Base-by-base conservation (phyloP, 495 filamentous ascomycete species). In the Clavariopsis aquatica region DNA sequence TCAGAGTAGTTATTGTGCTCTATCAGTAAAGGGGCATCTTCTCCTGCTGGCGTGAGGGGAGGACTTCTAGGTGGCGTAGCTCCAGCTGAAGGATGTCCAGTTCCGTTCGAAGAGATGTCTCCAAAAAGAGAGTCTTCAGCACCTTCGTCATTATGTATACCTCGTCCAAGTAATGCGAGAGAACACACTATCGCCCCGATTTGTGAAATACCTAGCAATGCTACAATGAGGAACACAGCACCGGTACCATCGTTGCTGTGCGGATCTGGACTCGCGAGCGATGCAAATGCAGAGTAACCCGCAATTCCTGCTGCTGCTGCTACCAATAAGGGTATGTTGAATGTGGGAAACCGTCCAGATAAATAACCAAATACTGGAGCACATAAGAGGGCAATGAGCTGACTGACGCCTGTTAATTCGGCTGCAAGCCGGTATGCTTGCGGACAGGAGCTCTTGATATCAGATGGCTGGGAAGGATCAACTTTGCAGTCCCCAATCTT, bases 161-260 rank as follows among this genome's bases (percentile, higher is more conserved):
- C 92, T 7, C 86, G 84, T 23, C 88, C 91, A 6, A 98, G 79
- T 0, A 96, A 85, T 0, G 90, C 92, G 17, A 98, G 80, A 61
- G 89, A 93, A 74, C 92, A 95, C 0, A 98, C 94, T 62, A 98
- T 97, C 12, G 91, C 86, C 7, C 93, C 95, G 59, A 98, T 98
- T 75, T 98, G 95, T 65, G 87, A 91, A 54, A 95, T 82, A 1
- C 94, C 94, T 22, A 97, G 81, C 13, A 96, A 72, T 1, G 86
- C 83, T 57, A 91, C 91, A 19, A 91, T 80, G n/a, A 89, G 45
- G 70, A 96, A 92, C 1, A 93, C 85, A 13, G 76, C 81, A 0
- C 83, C 79, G 38, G 78, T 85, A 7, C 89, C 89, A 52, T 84
- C 82, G 22, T 84, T 76, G 17, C 81, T 81, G 52, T 81, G 82